Percentiles rank a stretch among this genome's conserved stretches.
Conservation (phyloP, 2,329 filamentous ascomycete genomes). For the Fusarium compactum region DNA sequence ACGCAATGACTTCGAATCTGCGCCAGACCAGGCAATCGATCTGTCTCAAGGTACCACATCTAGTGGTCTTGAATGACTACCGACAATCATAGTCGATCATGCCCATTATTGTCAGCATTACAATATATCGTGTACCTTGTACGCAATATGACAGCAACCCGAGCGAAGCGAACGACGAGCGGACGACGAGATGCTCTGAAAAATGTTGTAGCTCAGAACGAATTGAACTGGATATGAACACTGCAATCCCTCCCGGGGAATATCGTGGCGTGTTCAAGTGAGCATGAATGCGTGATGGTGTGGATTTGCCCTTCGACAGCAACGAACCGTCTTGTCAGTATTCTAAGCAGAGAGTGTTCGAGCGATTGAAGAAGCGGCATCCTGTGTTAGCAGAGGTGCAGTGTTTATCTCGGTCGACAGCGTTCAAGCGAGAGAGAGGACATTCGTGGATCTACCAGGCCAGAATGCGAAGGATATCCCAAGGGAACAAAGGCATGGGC, state of each 20-base stretch:
- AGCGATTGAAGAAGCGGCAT: neutral
- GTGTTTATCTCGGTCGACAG: neutral
- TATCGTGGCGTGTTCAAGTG: neutral
- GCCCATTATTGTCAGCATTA: neutral
- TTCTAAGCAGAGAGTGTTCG: neutral
- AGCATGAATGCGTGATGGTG: neutral
- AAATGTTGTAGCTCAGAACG: neutral
- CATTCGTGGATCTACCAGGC: neutral
- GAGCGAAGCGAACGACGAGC: slow-evolving; percentile 2
- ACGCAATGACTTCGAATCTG: slow-evolving; percentile 5
- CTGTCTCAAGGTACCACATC: neutral
- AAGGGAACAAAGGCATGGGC: slow-evolving; percentile 9
- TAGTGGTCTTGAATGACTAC: neutral
- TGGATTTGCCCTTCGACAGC: neutral
- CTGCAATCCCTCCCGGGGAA: neutral
- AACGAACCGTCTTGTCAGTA: neutral
- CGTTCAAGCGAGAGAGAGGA: neutral
- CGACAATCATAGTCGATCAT: slow-evolving; percentile 1
- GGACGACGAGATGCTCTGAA: neutral
- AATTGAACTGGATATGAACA: neutral
- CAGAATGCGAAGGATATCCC: neutral
- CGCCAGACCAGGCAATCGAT: neutral
- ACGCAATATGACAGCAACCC: neutral
- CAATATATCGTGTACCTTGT: slow-evolving; percentile 1
- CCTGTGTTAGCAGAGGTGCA: neutral